Base-by-base conservation (phyloP, 768 basidiomycete genomes). In the Lentinula sp. region DNA sequence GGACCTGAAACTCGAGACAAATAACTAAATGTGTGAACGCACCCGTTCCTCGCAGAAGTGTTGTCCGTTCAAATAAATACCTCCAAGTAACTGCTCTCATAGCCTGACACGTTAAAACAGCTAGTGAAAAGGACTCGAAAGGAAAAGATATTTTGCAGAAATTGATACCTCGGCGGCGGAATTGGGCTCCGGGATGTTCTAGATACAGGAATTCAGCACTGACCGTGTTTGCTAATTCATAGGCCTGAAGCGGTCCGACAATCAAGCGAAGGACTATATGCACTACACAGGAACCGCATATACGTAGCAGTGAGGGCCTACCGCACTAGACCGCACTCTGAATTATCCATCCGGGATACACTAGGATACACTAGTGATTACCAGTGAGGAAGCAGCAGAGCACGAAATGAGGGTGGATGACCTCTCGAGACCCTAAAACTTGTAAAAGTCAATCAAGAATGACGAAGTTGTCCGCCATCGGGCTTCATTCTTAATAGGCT, bases 371-470 rank as follows among this genome's bases (percentile, higher is more conserved):
- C 28, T 28, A 28, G 28, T 3, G 28, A 28, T 28, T 28, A 28
- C 3, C 28, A 28, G 28, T 28, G 28, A 28, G 28, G 28, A 28
- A 28, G 28, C 28, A 28, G 28, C 28, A 23, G 23, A 23, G 28
- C 28, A 28, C 28, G 28, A 28, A 28, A 28, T 28, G 28, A 28
- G 28, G 28, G 4, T 39, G 37, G 37, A 39, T 39, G 1, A 39
- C 37, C 13, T 18, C n/a, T 45, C 15, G 43, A 18, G 18, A 23
- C 20, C 46, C 46, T 20, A 48, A 52, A 52, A 52, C 13, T 33
- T 35, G 35, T 52, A 54, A 54, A 54, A 54, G 53, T 41, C 53
- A 54, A 54, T 54, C 53, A 54, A 23, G 12, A 41, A 54, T 37
- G 35, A 41, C 53, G 32, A 36, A 36, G 4, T 52, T 52, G 18